A percentile compares a stretch with the other conserved stretches of the same genome.
These are phyloP conservation scores for Bonia amplexicaulis DNA, from an alignment of 176 grass and related monocot species.

Conservation along the genomic window DNA sequence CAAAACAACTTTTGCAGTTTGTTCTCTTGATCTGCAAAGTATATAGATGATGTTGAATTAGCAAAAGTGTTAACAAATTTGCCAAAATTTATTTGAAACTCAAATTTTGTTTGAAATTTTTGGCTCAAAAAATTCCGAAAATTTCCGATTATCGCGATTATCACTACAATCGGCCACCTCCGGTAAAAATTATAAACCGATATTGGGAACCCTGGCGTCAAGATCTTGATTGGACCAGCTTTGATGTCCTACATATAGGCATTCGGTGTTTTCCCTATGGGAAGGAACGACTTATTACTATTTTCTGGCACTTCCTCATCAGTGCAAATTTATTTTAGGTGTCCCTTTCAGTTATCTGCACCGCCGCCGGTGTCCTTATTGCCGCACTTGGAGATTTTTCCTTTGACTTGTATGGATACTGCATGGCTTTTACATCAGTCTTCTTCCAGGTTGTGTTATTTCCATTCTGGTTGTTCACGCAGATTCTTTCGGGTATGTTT, in stretches of 20 bases:
- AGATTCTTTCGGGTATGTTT: not conserved
- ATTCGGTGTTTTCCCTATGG: not conserved
- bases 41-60: not conserved
- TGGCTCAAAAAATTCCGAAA: no score
- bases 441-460: constrained; percentile 86
- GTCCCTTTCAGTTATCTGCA: constrained; percentile 82
- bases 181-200: no score
- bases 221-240: no score
- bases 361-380: constrained; percentile 77
- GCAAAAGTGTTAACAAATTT: not conserved
- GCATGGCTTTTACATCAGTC: constrained; percentile 90
- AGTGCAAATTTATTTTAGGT: constrained; percentile 51
- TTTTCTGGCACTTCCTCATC: not conserved
- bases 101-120: no score
- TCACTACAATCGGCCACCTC: no score
- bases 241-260: not conserved
- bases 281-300: not conserved
- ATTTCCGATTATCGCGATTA: no score
- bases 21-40: constrained; percentile 54
- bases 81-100: not conserved
- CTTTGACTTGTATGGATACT: constrained; percentile 88
- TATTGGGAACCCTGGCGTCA: no score
- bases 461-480: not conserved
- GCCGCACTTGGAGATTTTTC: constrained; percentile 97
- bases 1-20: constrained; percentile 67